phyloP scores from a whole-genome alignment of 257 asterid species.

The Forsythia viridissima region DNA sequence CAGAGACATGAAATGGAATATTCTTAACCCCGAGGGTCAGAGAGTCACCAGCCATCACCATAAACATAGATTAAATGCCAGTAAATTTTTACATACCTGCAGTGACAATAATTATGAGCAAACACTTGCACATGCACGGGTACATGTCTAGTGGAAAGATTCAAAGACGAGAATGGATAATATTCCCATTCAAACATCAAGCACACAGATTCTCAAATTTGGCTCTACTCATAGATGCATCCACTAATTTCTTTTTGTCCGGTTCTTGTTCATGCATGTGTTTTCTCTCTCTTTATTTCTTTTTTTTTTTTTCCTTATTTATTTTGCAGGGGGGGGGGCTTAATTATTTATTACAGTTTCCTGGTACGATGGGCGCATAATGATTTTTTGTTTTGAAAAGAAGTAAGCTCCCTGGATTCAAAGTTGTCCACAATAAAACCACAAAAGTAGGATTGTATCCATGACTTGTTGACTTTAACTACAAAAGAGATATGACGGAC shows the following conservation, averaged over 20 bases:
- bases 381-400: neutral
- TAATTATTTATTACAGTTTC: neutral
- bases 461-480: neutral
- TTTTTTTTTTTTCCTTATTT: no score
- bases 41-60: neutral
- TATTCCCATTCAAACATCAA: neutral
- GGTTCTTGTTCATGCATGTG: neutral
- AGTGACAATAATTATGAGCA: constrained; percentile 5
- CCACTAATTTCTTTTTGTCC: neutral
- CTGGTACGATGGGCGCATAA: neutral
- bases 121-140: neutral
- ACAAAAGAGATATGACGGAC: neutral
- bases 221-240: neutral
- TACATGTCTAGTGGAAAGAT: neutral
- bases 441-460: neutral
- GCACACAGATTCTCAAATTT: neutral
- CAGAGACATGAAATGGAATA: constrained; percentile 10
- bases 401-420: neutral
- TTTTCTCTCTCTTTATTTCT: neutral
- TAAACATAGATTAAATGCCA: neutral
- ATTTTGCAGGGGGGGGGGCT: neutral
- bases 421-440: neutral
- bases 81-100: neutral
- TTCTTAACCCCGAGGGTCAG: constrained; percentile 1
- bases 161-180: neutral